Conservation (phyloP, 257 asterid genomes). For the Striga asiatica region DNA sequence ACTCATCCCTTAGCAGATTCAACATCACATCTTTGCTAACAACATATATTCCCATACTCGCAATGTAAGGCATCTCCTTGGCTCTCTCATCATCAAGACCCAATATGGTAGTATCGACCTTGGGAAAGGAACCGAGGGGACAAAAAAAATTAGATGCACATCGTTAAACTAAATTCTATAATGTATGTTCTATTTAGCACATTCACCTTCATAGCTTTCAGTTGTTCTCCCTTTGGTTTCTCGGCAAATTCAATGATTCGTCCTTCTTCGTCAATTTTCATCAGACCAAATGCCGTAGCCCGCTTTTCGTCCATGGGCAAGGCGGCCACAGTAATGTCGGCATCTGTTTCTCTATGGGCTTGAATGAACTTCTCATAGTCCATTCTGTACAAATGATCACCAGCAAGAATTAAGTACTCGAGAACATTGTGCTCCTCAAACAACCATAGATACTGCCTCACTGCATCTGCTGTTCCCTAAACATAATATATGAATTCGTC, state of each 20-base stretch:
- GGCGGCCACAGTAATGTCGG: conserved; percentile 95
- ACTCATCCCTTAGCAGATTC: conserved; percentile 55
- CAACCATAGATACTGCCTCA: conserved; percentile 85
- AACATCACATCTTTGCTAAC: conserved; percentile 90
- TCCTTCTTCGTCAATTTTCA: conserved; percentile 98
- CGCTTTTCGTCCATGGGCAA: conserved; percentile 95
- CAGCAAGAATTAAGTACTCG: conserved; percentile 82
- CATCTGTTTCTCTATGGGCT: conserved; percentile 98
- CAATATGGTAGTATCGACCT: conserved; percentile 91
- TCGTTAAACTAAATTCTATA: not conserved
- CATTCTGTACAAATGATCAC: conserved; percentile 93
- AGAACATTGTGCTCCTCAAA: conserved; percentile 87
- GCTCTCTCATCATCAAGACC: conserved; percentile 95
- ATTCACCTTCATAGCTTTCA: conserved; percentile 71
- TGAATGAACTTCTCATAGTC: conserved; percentile 89
- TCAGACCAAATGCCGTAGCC: conserved; percentile 88
- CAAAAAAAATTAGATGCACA: conserved; percentile 11
- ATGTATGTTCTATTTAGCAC: not conserved
- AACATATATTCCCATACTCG: conserved; percentile 96
- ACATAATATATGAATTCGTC: conserved; percentile 11
- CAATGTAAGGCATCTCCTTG: conserved; percentile 87
- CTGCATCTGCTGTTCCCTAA: conserved; percentile 98
- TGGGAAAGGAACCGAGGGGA: conserved; percentile 9
- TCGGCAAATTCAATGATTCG: conserved; percentile 86
- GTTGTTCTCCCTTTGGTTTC: conserved; percentile 86